Conservation (phyloP, 1,284 basidiomycete genomes). For the Exobasidium cylindrosporum region DNA sequence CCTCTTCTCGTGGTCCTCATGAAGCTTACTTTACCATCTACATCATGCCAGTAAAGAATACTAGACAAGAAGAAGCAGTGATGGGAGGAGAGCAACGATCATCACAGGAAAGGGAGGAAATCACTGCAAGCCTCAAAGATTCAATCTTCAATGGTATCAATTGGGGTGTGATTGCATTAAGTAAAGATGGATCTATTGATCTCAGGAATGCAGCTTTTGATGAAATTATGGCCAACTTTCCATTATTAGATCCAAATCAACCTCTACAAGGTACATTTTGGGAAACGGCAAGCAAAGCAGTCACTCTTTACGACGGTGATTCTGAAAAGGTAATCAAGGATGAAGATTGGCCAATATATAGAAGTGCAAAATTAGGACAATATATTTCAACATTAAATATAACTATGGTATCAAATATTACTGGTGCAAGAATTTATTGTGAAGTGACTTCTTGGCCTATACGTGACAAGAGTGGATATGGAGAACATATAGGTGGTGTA, state of each 20-base stretch:
- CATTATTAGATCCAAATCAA: constrained; percentile 23
- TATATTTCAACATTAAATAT: constrained; percentile 27
- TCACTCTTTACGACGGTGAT: constrained; percentile 42
- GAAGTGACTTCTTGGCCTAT: constrained; percentile 39
- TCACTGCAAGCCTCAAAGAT: constrained; percentile 31
- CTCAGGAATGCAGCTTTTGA: constrained; percentile 43
- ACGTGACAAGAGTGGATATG: constrained; percentile 35
- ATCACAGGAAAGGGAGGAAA: constrained; percentile 21
- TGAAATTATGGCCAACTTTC: constrained; percentile 32
- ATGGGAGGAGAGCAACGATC: too few relatives aligned
- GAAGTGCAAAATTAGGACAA: constrained; percentile 35
- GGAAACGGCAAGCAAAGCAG: constrained; percentile 13
- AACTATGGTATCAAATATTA: constrained; percentile 27
- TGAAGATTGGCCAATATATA: constrained; percentile 41
- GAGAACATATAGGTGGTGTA: constrained; percentile 43
- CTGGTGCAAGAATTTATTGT: constrained; percentile 24
- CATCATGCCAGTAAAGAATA: too few relatives aligned
- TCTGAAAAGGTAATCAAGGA: constrained; percentile 34
- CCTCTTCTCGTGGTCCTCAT: too few relatives aligned
- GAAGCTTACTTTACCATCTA: too few relatives aligned
- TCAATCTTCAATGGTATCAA: constrained; percentile 38
- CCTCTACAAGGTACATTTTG: constrained; percentile 10
- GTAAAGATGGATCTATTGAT: constrained; percentile 37
- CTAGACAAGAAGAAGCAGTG: too few relatives aligned
- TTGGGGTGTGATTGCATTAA: constrained; percentile 36